Base-by-base conservation (phyloP, 176 grass and related monocot species). In the Luzula sylvatica region DNA sequence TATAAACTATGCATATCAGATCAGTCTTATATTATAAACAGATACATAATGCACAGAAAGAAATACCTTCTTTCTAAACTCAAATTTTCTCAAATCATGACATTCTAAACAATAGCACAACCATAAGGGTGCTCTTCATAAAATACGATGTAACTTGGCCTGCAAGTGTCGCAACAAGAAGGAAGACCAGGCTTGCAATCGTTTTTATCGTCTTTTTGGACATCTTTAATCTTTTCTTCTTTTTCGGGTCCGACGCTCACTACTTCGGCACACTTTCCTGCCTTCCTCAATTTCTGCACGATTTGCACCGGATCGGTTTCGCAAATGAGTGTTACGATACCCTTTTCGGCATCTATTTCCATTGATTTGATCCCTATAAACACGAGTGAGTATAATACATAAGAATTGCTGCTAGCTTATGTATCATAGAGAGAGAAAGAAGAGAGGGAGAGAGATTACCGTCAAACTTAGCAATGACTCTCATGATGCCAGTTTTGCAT, bases 341-440 rank as follows among this genome's bases (percentile, higher is more conserved):
- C 4, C 2, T 58, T 58, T 32, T 58, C 54, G 3, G 3, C 24
- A 15, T 58, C 54, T 35, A 58, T 17, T 14, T 8, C 54, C 15
- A 58, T 17, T 26, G 54, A 58, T 58, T 58, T 39, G 27, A 58
- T 58, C 7, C 54, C 54, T 40, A 38, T 0, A 7, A 12, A 58
- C 14, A 17, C 9, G 23, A 11, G 22, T 2, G 13, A 5, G 18
- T 32, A 27, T 30, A 32, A 17, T 8, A 58, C 11, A 7, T 35
- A 35, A 35, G 30, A 35, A n/a, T 35, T 35, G 15, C 49, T 16
- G 11, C 3, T 13, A 3, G 24, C 12, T 53, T 12, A 53, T 53
- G 49, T 12, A 3, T 35, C 30, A 35, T 35, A 56, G 14, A 27
- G 29, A 21, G 29, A 21, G 29, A 13, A 56, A 12, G 29, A 21